Base-by-base conservation (phyloP, 805 yeast species). In the Teunomyces barrocoloradensis region DNA sequence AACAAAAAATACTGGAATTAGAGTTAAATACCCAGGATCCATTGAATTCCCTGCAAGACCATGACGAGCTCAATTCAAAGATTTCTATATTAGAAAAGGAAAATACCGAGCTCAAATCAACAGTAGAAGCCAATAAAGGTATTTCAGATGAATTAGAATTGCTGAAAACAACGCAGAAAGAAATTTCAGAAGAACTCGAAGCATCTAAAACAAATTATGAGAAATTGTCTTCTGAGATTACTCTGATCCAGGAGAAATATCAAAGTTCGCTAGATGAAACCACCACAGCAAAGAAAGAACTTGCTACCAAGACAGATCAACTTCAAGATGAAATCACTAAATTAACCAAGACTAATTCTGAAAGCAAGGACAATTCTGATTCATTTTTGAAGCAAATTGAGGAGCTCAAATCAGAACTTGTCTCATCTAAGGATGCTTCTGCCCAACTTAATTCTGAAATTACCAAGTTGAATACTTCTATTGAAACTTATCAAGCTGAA, bases 1-100 rank as follows among this genome's bases (percentile, higher is more conserved):
- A 54, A 43, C 56, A 51, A 36, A 56, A 53, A 39, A 41, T 57
- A 17, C 17, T 34, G 25, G 36, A 25, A 1, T 29, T 50, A 13
- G 36, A 36, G 17, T 43, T 45, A 12, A 20, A 23, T 25, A 12
- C 36, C 12, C 11, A 11, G n/a, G 34, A 13, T n/a, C 17, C 28
- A 13, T 21, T 20, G 27, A 10, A 11, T 12, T 34, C 38, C 18
- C 17, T 20, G 12, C 6, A n/a, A 6, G 29, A n/a, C 11, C 27
- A 25, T 25, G 18, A 37, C 15, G 29, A 41, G n/a, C 27, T 45
- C 32, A 30, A 45, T 29, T 11, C 34, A 32, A 32, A 40, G 12
- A 7, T 41, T 6, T 12, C 34, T 9, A 6, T 35, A 6, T 30
- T 30, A 12, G 44, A 30, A 30, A 30, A 30, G 11, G 40, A 37